Evolutionary conservation across 2,329 filamentous ascomycete species (phyloP).

Genomic region (Colletotrichum cuscutae): DNA sequence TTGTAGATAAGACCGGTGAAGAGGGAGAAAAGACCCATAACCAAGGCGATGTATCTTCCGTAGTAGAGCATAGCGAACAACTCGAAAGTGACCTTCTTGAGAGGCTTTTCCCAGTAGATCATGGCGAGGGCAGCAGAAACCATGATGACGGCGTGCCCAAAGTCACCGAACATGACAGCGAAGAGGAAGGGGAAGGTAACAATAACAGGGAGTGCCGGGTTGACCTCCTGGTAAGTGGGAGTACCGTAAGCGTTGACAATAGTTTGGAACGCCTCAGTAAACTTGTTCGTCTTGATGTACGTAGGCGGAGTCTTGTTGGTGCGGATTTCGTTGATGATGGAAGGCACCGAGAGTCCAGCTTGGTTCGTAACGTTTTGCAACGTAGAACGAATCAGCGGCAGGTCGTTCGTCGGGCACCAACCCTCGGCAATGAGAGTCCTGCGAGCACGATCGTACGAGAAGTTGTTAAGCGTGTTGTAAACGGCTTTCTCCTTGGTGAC

Average conservation of each 20-base stretch:
- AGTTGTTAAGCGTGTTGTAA: constrained; percentile 93
- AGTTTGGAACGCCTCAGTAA: constrained; percentile 97
- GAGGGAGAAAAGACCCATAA: constrained; percentile 98
- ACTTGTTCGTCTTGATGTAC: constrained; percentile 98
- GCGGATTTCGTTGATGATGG: constrained; percentile 97
- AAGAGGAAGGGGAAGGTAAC: constrained; percentile 99
- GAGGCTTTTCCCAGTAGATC: constrained; percentile 95
- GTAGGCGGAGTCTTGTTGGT: constrained; percentile 98
- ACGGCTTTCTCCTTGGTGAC: constrained; percentile 99
- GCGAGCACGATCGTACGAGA: constrained; percentile 94
- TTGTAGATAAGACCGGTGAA: constrained; percentile 99
- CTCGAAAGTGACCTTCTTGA: constrained; percentile 94
- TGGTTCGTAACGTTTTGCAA: constrained; percentile 97
- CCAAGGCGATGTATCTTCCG: constrained; percentile 96
- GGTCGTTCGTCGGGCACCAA: constrained; percentile 93
- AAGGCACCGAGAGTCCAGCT: constrained; percentile 95
- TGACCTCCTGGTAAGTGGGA: constrained; percentile 96
- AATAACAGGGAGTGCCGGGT: constrained; percentile 93
- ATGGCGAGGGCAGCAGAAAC: constrained; percentile 83
- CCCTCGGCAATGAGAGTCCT: constrained; percentile 98
- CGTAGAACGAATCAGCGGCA: constrained; percentile 89
- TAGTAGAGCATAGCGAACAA: constrained; percentile 99
- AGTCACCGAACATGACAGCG: constrained; percentile 99
- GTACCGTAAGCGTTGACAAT: constrained; percentile 99
- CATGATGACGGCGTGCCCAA: constrained; percentile 94